phyloP scores from a whole-genome alignment of 768 basidiomycete species.

The Peribolospora baueri region DNA sequence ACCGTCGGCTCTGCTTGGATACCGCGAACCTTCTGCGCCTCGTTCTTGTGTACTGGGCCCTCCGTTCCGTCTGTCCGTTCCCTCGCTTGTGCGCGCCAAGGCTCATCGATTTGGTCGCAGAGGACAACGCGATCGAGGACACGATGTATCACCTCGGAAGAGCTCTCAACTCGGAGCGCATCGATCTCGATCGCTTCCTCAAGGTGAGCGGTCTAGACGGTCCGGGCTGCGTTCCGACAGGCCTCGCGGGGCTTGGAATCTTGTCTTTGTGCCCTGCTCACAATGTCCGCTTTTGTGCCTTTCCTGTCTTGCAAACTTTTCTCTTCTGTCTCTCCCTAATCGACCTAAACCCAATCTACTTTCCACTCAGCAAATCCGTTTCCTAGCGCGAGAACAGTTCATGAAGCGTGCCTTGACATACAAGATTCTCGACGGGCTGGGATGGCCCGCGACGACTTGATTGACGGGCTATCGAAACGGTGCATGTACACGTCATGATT shows the following conservation, averaged over 20 bases:
- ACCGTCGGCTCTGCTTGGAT: too few relatives aligned
- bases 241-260: constrained; percentile 14
- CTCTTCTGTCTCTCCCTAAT: constrained; percentile 8
- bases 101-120: constrained; percentile 88
- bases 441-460: too few relatives aligned
- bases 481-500: too few relatives aligned
- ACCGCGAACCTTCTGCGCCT: too few relatives aligned
- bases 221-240: too few relatives aligned
- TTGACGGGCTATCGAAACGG: too few relatives aligned
- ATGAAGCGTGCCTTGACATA: constrained; percentile 86
- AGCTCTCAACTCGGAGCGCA: constrained; percentile 52
- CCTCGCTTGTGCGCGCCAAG: constrained; percentile 23
- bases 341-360: constrained; percentile 1
- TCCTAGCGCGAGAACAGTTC: constrained; percentile 84
- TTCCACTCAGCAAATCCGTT: constrained; percentile 40
- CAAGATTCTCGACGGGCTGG: constrained; percentile 36
- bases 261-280: not conserved
- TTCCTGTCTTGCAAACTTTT: not conserved
- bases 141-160: constrained; percentile 90
- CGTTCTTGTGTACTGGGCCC: too few relatives aligned
- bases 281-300: not conserved
- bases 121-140: constrained; percentile 95
- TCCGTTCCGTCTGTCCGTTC: not conserved
- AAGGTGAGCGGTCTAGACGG: constrained; percentile 28
- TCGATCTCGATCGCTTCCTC: constrained; percentile 83